Conservation (phyloP, 371 early-diverging fungal genomes). For the Rhizopus delemar region DNA sequence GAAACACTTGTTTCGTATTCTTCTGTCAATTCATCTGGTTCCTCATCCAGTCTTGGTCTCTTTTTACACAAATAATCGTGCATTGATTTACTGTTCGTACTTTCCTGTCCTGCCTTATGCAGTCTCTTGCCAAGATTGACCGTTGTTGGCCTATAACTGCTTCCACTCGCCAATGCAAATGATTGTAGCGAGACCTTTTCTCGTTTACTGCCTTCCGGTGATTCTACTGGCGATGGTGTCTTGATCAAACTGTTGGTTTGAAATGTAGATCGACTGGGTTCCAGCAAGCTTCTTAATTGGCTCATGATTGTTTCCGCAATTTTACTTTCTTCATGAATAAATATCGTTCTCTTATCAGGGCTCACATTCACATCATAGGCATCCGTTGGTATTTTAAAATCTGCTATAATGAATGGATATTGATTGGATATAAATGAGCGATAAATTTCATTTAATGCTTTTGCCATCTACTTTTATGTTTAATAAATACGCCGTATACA, state of each 20-base stretch:
- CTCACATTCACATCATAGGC: constrained; percentile 89
- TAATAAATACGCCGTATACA: neutral
- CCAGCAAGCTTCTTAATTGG: constrained; percentile 50
- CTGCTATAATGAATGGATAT: constrained; percentile 80
- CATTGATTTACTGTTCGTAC: neutral
- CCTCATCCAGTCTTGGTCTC: constrained; percentile 18
- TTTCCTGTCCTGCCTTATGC: no score
- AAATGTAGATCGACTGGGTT: constrained; percentile 65
- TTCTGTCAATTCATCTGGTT: constrained; percentile 17
- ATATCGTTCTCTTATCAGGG: constrained; percentile 91
- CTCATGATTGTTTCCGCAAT: constrained; percentile 21
- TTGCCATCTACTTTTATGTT: constrained; percentile 32
- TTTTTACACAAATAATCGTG: neutral
- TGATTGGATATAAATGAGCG: constrained; percentile 66
- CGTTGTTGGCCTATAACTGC: neutral
- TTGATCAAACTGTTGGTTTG: constrained; percentile 7
- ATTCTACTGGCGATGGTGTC: neutral
- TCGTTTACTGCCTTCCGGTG: neutral
- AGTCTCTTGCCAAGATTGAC: neutral
- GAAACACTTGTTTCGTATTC: neutral
- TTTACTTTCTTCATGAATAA: constrained; percentile 72
- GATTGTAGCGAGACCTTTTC: neutral
- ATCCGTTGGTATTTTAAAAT: constrained; percentile 63
- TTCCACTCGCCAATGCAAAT: neutral
- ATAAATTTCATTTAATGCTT: constrained; percentile 82